A percentile compares a stretch with the other conserved stretches of the same genome.
These are phyloP conservation scores for Chlorophyllum brunneum DNA, from an alignment of 768 basidiomycete species.

Conservation along the genomic window DNA sequence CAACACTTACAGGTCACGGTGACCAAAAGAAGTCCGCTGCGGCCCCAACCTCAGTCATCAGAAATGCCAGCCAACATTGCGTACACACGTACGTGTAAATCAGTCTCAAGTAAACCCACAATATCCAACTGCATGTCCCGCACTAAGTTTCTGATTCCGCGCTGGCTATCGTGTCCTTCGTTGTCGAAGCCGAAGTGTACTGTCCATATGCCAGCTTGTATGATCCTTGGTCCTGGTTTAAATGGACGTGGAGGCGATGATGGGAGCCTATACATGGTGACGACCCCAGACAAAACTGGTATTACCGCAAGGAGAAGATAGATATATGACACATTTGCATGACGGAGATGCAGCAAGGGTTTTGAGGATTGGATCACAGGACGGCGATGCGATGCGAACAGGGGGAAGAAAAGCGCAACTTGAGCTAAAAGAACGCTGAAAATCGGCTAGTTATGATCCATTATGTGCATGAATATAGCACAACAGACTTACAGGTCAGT, in stretches of 20 bases:
- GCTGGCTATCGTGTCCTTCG: constrained; percentile 69
- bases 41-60: constrained; percentile 4
- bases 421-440: constrained; percentile 45
- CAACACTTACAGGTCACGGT: constrained; percentile 66
- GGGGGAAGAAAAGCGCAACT: constrained; percentile 38
- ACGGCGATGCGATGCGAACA: constrained; percentile 25
- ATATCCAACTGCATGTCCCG: constrained; percentile 86
- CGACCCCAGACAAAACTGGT: constrained; percentile 45
- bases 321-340: constrained; percentile 20
- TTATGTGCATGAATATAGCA: neutral
- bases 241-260: constrained; percentile 47
- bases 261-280: constrained; percentile 54
- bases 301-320: constrained; percentile 34
- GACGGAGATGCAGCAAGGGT: constrained; percentile 3
- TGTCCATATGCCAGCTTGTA: constrained; percentile 88
- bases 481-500: constrained; percentile 58
- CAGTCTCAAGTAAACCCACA: constrained; percentile 82
- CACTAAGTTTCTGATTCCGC: constrained; percentile 53
- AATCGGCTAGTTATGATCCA: constrained; percentile 27
- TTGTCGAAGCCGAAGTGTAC: constrained; percentile 86
- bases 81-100: constrained; percentile 61
- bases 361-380: neutral
- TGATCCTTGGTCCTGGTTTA: constrained; percentile 59
- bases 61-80: neutral
- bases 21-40: constrained; percentile 59